These are phyloP conservation scores for Pseudocercospora cruenta DNA, from an alignment of 2,329 filamentous ascomycete species.

Conservation along the genomic window DNA sequence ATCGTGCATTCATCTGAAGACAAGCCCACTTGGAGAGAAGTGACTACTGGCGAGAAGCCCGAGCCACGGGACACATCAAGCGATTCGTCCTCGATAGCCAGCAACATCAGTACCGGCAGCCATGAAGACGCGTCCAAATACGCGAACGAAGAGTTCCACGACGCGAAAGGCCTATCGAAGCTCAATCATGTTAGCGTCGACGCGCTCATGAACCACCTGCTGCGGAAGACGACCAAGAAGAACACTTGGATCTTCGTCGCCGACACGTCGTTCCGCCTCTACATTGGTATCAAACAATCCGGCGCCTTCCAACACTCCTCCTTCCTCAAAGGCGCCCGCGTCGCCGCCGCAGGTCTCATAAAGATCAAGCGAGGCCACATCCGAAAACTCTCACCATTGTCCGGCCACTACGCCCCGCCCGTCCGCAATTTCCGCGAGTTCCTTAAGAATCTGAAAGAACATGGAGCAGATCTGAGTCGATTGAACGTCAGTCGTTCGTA, in stretches of 20 bases:
- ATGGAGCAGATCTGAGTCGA: slow-evolving; percentile 76
- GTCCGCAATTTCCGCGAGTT: slow-evolving; percentile 83
- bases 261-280: slow-evolving; percentile 81
- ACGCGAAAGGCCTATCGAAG: slow-evolving; percentile 64
- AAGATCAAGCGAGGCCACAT: slow-evolving; percentile 81
- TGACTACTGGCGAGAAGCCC: slow-evolving; percentile 38
- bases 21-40: slow-evolving; percentile 47
- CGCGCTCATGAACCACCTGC: slow-evolving; percentile 75
- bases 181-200: slow-evolving; percentile 70
- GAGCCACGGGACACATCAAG: slow-evolving; percentile 20
- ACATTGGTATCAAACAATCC: slow-evolving; percentile 86
- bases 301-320: slow-evolving; percentile 91
- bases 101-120: slow-evolving; percentile 53
- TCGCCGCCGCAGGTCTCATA: slow-evolving; percentile 81
- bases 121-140: slow-evolving; percentile 67
- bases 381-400: slow-evolving; percentile 68
- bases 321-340: slow-evolving; percentile 80
- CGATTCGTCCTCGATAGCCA: slow-evolving; percentile 37
- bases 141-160: slow-evolving; percentile 64
- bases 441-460: slow-evolving; percentile 70
- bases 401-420: slow-evolving; percentile 83
- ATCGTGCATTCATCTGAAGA: slow-evolving; percentile 51
- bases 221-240: slow-evolving; percentile 77
- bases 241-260: slow-evolving; percentile 95
- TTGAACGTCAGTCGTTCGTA: slow-evolving; percentile 82